Conservation (phyloP, 1,139 yeast species). For the Kluyveromyces sp. region DNA sequence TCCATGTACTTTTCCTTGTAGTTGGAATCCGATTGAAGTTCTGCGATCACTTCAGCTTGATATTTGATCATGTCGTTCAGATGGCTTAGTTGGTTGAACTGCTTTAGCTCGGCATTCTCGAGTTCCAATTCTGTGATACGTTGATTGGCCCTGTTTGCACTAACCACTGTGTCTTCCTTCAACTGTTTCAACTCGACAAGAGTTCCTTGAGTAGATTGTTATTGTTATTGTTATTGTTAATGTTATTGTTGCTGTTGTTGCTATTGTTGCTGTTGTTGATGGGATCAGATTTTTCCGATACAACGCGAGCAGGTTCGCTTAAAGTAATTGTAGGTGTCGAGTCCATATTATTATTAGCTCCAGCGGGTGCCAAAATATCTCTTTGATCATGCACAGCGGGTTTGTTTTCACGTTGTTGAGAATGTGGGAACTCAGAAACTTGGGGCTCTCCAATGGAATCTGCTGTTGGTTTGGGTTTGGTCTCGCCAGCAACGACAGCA, state of each 20-base stretch:
- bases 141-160: slow-evolving; percentile 48
- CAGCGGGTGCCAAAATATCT: no score
- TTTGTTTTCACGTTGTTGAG: not conserved
- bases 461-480: not conserved
- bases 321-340: not conserved
- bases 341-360: no score
- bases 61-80: slow-evolving; percentile 48
- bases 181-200: slow-evolving; percentile 39
- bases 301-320: slow-evolving; percentile 1
- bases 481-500: not conserved
- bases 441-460: not conserved
- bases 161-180: slow-evolving; percentile 40
- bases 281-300: not conserved
- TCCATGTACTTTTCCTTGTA: slow-evolving; percentile 42
- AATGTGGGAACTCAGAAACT: not conserved
- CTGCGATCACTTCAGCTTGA: slow-evolving; percentile 44
- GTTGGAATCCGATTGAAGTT: slow-evolving; percentile 39
- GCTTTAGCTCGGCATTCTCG: slow-evolving; percentile 34
- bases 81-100: slow-evolving; percentile 26
- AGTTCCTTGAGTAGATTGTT: slow-evolving; percentile 20
- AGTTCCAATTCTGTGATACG: slow-evolving; percentile 41
- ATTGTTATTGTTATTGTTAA: not conserved
- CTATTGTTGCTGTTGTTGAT: no score
- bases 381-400: no score
- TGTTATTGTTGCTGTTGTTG: no score